These are phyloP conservation scores for Wickerhamiella slavikovae DNA, from an alignment of 805 yeast genomes.

Conservation along the genomic window DNA sequence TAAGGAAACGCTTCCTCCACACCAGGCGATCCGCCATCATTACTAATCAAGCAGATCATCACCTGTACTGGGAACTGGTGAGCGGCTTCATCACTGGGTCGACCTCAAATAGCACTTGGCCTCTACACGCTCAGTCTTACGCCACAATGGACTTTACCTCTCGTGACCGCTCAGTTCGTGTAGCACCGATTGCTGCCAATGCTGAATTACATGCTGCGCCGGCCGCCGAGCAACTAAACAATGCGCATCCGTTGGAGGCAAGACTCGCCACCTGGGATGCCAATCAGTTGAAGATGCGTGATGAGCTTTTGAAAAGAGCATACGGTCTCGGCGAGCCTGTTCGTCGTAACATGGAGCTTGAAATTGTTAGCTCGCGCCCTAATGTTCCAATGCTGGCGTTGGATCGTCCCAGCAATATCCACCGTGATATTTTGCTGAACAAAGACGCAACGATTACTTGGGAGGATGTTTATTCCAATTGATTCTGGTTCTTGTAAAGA, in stretches of 20 bases:
- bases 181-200: too few relatives aligned
- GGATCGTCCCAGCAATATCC: conserved; percentile 40
- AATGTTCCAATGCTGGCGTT: conserved; percentile 37
- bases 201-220: too few relatives aligned
- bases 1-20: too few relatives aligned
- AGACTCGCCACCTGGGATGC: conserved; percentile 65
- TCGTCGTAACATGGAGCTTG: conserved; percentile 73
- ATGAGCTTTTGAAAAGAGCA: conserved; percentile 62
- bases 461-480: conserved; percentile 95
- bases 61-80: too few relatives aligned
- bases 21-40: too few relatives aligned
- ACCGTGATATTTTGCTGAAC: conserved; percentile 59
- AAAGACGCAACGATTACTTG: conserved; percentile 66
- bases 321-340: conserved; percentile 92
- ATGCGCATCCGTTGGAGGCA: conserved; percentile 59
- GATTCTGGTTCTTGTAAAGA: too few relatives aligned
- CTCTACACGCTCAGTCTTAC: too few relatives aligned
- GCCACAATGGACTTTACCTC: too few relatives aligned
- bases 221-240: conserved; percentile 18
- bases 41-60: too few relatives aligned
- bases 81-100: too few relatives aligned
- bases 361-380: conserved; percentile 47
- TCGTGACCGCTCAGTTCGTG: too few relatives aligned
- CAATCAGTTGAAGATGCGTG: conserved; percentile 43
- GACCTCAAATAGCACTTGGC: too few relatives aligned